Conservation (phyloP, 768 basidiomycete genomes). For the Lactarius hatsudake region DNA sequence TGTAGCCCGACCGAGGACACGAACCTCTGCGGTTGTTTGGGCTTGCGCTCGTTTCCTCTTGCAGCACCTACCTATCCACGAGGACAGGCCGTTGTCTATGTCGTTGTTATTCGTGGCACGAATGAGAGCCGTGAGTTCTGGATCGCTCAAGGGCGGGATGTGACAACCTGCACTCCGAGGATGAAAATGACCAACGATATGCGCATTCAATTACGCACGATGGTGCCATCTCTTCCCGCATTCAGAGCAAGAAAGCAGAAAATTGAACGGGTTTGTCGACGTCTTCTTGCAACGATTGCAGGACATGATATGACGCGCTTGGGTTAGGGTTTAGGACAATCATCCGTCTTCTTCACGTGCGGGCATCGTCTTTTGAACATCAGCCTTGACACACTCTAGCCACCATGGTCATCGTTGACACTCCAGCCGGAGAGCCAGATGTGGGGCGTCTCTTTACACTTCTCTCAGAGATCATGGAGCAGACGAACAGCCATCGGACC, state of each 20-base stretch:
- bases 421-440: slow-evolving; percentile 48
- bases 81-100: slow-evolving; percentile 27
- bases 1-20: not conserved
- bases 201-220: slow-evolving; percentile 25
- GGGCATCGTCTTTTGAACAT: no score
- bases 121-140: slow-evolving; percentile 31
- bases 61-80: slow-evolving; percentile 36
- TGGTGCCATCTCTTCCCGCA: slow-evolving; percentile 40
- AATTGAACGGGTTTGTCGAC: slow-evolving; percentile 30
- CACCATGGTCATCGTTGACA: slow-evolving; percentile 55
- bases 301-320: slow-evolving; percentile 32
- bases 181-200: slow-evolving; percentile 1
- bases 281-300: slow-evolving; percentile 27
- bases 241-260: slow-evolving; percentile 36
- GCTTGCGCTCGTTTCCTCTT: slow-evolving; percentile 27
- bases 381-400: not conserved
- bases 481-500: slow-evolving; percentile 75
- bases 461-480: slow-evolving; percentile 79
- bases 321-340: slow-evolving; percentile 18
- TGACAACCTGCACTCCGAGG: slow-evolving; percentile 33
- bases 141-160: slow-evolving; percentile 33
- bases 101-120: slow-evolving; percentile 32
- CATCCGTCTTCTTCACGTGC: not conserved
- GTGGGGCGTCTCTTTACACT: slow-evolving; percentile 60
- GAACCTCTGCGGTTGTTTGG: slow-evolving; percentile 17